Conservation (phyloP, 805 yeast genomes). For the Yamadazyma endophytica region DNA sequence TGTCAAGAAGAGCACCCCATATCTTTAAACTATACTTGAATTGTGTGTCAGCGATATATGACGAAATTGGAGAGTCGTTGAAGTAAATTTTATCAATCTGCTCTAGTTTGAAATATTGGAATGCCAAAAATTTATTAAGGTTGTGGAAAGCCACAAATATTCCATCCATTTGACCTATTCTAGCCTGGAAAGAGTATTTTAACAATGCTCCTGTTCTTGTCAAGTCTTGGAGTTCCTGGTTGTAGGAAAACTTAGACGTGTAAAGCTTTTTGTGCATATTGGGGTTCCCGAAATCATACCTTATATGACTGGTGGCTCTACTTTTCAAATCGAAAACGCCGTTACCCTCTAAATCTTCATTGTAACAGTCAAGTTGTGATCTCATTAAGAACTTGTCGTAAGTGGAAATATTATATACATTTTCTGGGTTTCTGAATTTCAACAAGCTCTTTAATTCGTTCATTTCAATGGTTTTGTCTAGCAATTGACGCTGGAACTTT, state of each 20-base stretch:
- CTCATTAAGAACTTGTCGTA: slow-evolving; percentile 72
- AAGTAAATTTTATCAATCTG: slow-evolving; percentile 57
- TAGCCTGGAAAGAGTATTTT: slow-evolving; percentile 85
- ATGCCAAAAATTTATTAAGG: slow-evolving; percentile 76
- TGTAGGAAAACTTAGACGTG: slow-evolving; percentile 1
- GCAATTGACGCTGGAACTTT: slow-evolving; percentile 10
- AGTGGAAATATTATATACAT: slow-evolving; percentile 66
- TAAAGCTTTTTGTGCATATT: slow-evolving; percentile 34
- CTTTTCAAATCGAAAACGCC: slow-evolving; percentile 93
- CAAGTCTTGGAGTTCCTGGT: slow-evolving; percentile 64
- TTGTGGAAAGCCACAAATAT: slow-evolving; percentile 91
- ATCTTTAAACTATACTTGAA: slow-evolving; percentile 57
- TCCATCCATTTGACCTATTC: slow-evolving; percentile 97
- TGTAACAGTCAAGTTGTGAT: slow-evolving; percentile 86
- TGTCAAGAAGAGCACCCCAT: slow-evolving; percentile 33
- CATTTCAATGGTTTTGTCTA: neutral
- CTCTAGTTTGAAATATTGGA: slow-evolving; percentile 75
- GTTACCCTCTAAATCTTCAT: slow-evolving; percentile 74
- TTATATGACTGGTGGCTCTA: slow-evolving; percentile 81
- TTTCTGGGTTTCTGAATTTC: slow-evolving; percentile 13
- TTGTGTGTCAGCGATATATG: slow-evolving; percentile 61
- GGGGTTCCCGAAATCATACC: slow-evolving; percentile 69
- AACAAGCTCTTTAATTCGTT: slow-evolving; percentile 18
- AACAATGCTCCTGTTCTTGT: slow-evolving; percentile 66
- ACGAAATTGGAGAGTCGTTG: slow-evolving; percentile 24